phyloP scores from a whole-genome alignment of 2,329 filamentous ascomycete species.

The Ciborinia camelliae region DNA sequence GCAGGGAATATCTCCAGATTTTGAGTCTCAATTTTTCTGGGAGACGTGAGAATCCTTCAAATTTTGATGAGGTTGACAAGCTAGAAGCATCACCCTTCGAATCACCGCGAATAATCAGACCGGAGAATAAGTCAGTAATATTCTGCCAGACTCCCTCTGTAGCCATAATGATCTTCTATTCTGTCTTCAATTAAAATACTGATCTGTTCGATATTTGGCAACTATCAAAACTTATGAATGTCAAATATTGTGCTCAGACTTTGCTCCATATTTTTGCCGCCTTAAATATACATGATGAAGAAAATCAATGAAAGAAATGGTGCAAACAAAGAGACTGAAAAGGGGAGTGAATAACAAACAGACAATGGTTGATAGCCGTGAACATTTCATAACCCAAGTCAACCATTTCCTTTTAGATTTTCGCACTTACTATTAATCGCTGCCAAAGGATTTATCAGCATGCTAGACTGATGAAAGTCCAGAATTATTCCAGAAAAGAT shows the following conservation, averaged over 20 bases:
- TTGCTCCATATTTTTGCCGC: background rate
- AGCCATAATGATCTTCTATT: background rate
- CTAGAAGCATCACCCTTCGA: background rate
- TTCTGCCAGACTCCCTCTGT: background rate
- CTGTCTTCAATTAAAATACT: background rate
- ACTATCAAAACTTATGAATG: background rate
- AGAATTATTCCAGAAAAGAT: background rate
- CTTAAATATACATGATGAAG: background rate
- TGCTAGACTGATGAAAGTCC: background rate
- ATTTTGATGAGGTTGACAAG: background rate
- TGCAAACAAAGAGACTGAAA: background rate
- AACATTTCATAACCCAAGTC: too few species aligned
- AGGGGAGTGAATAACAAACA: background rate
- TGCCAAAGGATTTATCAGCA: background rate
- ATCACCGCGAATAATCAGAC: background rate
- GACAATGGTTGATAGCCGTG: background rate
- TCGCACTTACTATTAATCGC: background rate
- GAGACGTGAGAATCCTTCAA: background rate
- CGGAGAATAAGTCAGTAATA: background rate
- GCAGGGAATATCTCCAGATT: background rate
- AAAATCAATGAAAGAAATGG: background rate
- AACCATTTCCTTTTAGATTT: too few species aligned
- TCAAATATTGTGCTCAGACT: background rate
- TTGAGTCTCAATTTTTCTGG: background rate
- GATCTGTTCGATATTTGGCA: background rate